A percentile compares a stretch with the other conserved stretches of the same genome.
These are phyloP conservation scores for Boletus rubroflammeus DNA, from an alignment of 768 basidiomycete genomes.

Conservation along the genomic window DNA sequence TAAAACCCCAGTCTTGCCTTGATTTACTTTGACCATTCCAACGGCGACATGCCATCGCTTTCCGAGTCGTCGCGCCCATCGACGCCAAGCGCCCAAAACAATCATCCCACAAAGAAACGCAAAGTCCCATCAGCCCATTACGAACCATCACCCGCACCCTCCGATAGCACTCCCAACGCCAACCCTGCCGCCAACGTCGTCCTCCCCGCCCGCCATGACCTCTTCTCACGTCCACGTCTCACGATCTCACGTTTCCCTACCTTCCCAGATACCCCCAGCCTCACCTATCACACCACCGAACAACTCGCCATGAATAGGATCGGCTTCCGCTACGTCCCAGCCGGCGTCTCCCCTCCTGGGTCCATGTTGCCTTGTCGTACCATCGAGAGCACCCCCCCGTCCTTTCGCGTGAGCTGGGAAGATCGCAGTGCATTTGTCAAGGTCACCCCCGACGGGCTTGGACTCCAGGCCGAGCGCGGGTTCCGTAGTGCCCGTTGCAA, in stretches of 20 bases:
- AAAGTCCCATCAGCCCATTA: conserved; percentile 44
- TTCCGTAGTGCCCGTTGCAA: conserved; percentile 90
- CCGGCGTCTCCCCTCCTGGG: conserved; percentile 63
- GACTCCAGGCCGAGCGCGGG: conserved; percentile 78
- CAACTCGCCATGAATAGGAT: conserved; percentile 69
- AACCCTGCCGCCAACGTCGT: conserved; percentile 43
- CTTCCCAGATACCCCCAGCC: conserved; percentile 58
- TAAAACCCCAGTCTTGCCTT: not conserved
- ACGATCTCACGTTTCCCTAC: conserved; percentile 71
- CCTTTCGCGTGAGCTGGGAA: conserved; percentile 82
- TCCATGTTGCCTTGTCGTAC: conserved; percentile 64
- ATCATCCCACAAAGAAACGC: conserved; percentile 40
- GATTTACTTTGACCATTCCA: not conserved
- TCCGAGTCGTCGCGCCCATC: conserved; percentile 35
- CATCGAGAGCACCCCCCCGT: conserved; percentile 72
- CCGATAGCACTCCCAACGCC: conserved; percentile 40
- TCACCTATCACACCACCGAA: conserved; percentile 61
- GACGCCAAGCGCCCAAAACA: conserved; percentile 23
- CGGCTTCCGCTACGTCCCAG: conserved; percentile 77
- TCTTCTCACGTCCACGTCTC: conserved; percentile 65
- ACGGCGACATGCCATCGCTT: conserved; percentile 9
- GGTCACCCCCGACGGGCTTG: conserved; percentile 74
- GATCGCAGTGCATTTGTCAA: conserved; percentile 81
- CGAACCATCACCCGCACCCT: conserved; percentile 55
- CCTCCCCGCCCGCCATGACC: conserved; percentile 63